Percentiles rank a stretch among this genome's conserved stretches.
Conservation (phyloP, 2,329 filamentous ascomycete genomes). For the Periconia digitata region DNA sequence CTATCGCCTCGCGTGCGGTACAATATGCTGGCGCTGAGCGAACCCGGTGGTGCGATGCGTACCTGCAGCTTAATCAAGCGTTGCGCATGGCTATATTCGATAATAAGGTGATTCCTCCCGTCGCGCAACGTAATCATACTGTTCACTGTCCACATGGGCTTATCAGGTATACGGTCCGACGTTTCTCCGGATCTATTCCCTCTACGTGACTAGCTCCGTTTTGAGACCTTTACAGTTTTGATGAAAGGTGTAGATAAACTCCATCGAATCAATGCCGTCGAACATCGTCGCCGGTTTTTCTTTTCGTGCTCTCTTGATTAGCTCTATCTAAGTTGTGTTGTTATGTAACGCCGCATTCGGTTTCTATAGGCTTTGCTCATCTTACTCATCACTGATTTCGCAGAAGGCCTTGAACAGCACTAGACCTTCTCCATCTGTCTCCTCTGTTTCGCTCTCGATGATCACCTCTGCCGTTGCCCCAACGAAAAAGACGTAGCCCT, state of each 20-base stretch:
- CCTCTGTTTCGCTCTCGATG: constrained; percentile 65
- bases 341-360: not conserved
- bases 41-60: constrained; percentile 11
- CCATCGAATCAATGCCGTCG: too few species aligned
- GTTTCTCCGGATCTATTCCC: constrained; percentile 1
- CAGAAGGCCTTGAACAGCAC: constrained; percentile 94
- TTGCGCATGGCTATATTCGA: not conserved
- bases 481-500: constrained; percentile 62
- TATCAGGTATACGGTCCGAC: not conserved
- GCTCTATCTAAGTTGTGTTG: not conserved
- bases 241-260: too few species aligned
- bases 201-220: not conserved
- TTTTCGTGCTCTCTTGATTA: not conserved
- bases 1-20: constrained; percentile 5
- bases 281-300: not conserved
- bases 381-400: constrained; percentile 59
- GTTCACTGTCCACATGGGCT: not conserved
- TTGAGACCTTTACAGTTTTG: not conserved
- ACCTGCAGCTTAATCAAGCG: constrained; percentile 6
- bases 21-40: constrained; percentile 5
- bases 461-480: constrained; percentile 84
- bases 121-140: not conserved
- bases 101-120: not conserved
- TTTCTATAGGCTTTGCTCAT: constrained; percentile 18
- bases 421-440: constrained; percentile 61